Evolutionary conservation across 176 grass and related monocot species (phyloP).

Genomic region (Phoenix roebelenii): DNA sequence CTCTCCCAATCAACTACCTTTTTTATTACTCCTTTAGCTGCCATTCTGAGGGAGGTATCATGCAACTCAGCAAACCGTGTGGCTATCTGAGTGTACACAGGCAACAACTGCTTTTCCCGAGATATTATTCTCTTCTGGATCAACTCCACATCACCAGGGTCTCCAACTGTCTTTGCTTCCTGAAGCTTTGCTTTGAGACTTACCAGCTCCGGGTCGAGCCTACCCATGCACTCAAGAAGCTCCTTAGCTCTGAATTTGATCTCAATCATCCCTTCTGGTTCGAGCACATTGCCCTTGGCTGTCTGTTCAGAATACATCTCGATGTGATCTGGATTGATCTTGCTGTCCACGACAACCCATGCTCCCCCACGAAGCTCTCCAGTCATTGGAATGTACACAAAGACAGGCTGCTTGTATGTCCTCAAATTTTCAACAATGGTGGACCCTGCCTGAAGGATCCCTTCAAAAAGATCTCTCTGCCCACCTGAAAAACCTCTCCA

Average conservation of each 20-base stretch:
- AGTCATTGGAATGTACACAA: slow-evolving; percentile 91
- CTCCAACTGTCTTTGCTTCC: slow-evolving; percentile 35
- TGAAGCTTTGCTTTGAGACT: slow-evolving; percentile 54
- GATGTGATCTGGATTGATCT: slow-evolving; percentile 93
- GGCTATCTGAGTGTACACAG: slow-evolving; percentile 90
- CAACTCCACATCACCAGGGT: slow-evolving; percentile 32
- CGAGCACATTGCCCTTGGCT: slow-evolving; percentile 89
- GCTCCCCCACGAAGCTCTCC: slow-evolving; percentile 91
- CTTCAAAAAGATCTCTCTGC: slow-evolving; percentile 98
- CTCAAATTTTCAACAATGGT: slow-evolving; percentile 93
- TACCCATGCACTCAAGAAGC: slow-evolving; percentile 74
- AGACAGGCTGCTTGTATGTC: slow-evolving; percentile 86
- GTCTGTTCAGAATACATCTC: slow-evolving; percentile 93
- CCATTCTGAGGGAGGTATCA: slow-evolving; percentile 85
- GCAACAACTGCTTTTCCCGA: slow-evolving; percentile 69
- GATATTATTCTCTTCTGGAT: slow-evolving; percentile 37
- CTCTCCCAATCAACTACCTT: slow-evolving; percentile 79
- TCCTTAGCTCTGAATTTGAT: slow-evolving; percentile 92
- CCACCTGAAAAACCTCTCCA: slow-evolving; percentile 99
- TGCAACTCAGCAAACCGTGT: slow-evolving; percentile 89
- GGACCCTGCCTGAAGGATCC: slow-evolving; percentile 97
- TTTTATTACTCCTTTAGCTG: slow-evolving; percentile 71
- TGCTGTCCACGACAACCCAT: slow-evolving; percentile 99
- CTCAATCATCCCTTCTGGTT: slow-evolving; percentile 84
- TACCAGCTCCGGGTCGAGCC: slow-evolving; percentile 70